phyloP scores from a whole-genome alignment of 768 basidiomycete genomes.

The Auricularia sp. region DNA sequence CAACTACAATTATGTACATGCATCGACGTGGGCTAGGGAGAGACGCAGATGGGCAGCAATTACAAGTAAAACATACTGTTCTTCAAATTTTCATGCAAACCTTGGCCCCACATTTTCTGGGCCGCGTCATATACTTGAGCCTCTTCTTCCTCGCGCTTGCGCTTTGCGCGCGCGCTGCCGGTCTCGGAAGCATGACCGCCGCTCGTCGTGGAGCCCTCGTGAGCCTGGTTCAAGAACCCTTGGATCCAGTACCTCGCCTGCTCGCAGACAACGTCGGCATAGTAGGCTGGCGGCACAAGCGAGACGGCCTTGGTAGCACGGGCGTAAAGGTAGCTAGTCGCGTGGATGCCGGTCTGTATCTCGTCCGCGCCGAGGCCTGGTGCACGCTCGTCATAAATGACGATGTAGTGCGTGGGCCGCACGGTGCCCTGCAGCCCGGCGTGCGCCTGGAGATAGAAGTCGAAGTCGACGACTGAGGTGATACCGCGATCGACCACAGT shows the following conservation, averaged over 20 bases:
- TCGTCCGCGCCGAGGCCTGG: conserved; percentile 47
- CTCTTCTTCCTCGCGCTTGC: conserved; percentile 18
- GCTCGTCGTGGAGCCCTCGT: conserved; percentile 28
- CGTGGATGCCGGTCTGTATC: conserved; percentile 62
- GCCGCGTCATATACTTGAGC: conserved; percentile 49
- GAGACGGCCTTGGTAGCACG: conserved; percentile 64
- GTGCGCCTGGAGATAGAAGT: conserved; percentile 56
- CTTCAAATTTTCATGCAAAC: conserved; percentile 9
- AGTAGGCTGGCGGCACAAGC: conserved; percentile 53
- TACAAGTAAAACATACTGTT: conserved; percentile 13
- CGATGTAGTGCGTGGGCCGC: conserved; percentile 51
- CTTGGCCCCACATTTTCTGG: conserved; percentile 34
- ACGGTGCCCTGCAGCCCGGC: conserved; percentile 62
- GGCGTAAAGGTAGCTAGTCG: conserved; percentile 64
- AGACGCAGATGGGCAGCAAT: neutral
- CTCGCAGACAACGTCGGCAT: conserved; percentile 67
- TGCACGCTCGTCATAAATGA: conserved; percentile 65
- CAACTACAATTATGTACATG: neutral
- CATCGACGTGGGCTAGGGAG: neutral
- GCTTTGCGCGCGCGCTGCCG: neutral
- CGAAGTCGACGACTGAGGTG: conserved; percentile 49
- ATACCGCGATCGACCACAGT: conserved; percentile 75
- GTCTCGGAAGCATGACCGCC: conserved; percentile 3
- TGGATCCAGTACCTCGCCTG: conserved; percentile 68
- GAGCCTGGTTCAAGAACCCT: conserved; percentile 42